These are phyloP conservation scores for Elongisporangium prolatum DNA, from an alignment of 352 stramenopile genomes.

Conservation along the genomic window DNA sequence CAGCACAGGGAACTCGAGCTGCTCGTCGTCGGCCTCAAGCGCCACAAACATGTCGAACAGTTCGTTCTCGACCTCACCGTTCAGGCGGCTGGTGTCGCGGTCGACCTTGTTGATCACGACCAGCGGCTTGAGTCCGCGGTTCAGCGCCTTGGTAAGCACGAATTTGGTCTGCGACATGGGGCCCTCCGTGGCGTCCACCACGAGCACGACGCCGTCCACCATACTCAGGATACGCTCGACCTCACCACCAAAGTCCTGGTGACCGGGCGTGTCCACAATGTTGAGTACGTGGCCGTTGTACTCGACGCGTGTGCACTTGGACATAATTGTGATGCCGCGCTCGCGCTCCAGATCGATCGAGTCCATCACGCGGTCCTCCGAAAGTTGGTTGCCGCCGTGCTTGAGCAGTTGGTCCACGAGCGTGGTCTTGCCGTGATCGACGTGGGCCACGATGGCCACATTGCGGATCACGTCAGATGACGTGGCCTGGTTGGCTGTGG, in stretches of 20 bases:
- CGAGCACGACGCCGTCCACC: slow-evolving; percentile 96
- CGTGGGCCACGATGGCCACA: slow-evolving; percentile 91
- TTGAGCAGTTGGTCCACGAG: slow-evolving; percentile 97
- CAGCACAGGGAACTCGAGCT: slow-evolving; percentile 96
- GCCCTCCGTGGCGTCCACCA: slow-evolving; percentile 97
- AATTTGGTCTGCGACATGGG: slow-evolving; percentile 99
- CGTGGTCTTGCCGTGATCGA: slow-evolving; percentile 99
- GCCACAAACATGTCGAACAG: slow-evolving; percentile 97
- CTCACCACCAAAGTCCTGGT: slow-evolving; percentile 98
- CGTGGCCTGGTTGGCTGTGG: slow-evolving; percentile 17
- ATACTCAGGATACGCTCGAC: slow-evolving; percentile 97
- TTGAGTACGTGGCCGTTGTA: slow-evolving; percentile 95
- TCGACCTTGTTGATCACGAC: slow-evolving; percentile 99
- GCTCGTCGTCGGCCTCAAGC: slow-evolving; percentile 91
- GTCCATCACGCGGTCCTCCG: slow-evolving; percentile 96
- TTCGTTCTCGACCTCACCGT: slow-evolving; percentile 95
- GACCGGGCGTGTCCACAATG: slow-evolving; percentile 97
- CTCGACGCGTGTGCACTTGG: slow-evolving; percentile 96
- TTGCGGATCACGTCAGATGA: slow-evolving; percentile 77
- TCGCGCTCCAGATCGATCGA: slow-evolving; percentile 97
- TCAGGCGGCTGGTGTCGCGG: slow-evolving; percentile 85
- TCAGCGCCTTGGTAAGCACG: slow-evolving; percentile 95
- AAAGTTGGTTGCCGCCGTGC: slow-evolving; percentile 89
- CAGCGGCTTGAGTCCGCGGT: slow-evolving; percentile 89
- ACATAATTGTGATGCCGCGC: slow-evolving; percentile 99